Evolutionary conservation across 495 filamentous ascomycete genomes (phyloP), one percentile per base, ranked within the genome.

Genomic region (Xylaria sp.): DNA sequence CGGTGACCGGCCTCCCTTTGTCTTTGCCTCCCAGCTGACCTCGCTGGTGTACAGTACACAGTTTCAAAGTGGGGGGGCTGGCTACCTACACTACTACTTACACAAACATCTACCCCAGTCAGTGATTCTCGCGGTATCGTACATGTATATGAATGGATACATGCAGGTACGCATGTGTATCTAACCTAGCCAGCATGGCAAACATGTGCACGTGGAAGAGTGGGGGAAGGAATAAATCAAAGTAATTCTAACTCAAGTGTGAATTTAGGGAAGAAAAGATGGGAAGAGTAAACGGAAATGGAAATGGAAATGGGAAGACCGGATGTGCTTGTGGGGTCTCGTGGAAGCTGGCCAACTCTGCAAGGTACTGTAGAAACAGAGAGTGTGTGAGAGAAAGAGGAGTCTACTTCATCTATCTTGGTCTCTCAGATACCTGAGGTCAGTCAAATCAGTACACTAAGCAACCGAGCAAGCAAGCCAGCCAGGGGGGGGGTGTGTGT

Each of bases 401-500:
- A 15, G 8, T 15, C 9, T 29, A 19, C 33, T 29, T 17, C 31
- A 29, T 21, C 17, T 5, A 59, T 37, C 29, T 37, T 11, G n/a
- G n/a, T n/a, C 31, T 9, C 11, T 46, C 4, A 4, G 11, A 11
- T 46, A 46, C 11, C 35, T 37, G 35, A n/a, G n/a, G 5, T 11
- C 44, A 46, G 44, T 37, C 3, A 40, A 6, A 40, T 2, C 33
- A 3, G 31, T 44, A 44, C 37, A 67, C 33, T 44, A 59, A 58
- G 66, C 50, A 68, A 19, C 15, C 9, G 41, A 21, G 17, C 58
- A 2, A 50, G 7, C 40, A 44, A 33, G 17, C 31, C 19, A n/a
- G 37, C 21, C 62, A 52, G 62, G 62, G 43, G n/a, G n/a, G n/a
- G n/a, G n/a, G n/a, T n/a, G n/a, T n/a, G 17, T 66, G 62, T 26